Conservation (phyloP, 805 yeast genomes). For the Torulaspora maleeae region DNA sequence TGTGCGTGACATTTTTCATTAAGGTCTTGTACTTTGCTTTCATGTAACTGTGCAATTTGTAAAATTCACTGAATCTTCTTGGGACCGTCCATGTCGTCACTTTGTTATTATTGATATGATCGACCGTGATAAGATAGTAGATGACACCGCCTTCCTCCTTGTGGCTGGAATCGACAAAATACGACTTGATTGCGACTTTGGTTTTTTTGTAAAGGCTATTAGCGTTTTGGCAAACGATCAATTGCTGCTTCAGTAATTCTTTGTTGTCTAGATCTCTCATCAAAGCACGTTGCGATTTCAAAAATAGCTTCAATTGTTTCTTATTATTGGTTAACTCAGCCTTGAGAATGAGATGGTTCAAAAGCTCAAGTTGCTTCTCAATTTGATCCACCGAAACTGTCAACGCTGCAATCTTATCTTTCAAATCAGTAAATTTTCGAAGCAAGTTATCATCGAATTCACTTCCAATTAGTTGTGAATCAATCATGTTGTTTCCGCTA, state of each 20-base stretch:
- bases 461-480: conserved; percentile 21
- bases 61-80: conserved; percentile 80
- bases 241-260: conserved; percentile 73
- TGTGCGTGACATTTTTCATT: conserved; percentile 48
- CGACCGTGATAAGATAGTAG: conserved; percentile 73
- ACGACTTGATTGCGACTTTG: conserved; percentile 44
- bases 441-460: not conserved
- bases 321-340: conserved; percentile 81
- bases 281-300: conserved; percentile 61
- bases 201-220: conserved; percentile 70
- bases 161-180: conserved; percentile 42
- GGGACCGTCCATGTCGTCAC: conserved; percentile 89
- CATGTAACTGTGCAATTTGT: conserved; percentile 61
- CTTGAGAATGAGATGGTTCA: conserved; percentile 65
- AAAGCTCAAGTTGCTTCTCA: conserved; percentile 55
- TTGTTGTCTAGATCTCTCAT: conserved; percentile 68
- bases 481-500: conserved; percentile 21
- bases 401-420: conserved; percentile 62
- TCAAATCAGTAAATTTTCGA: conserved; percentile 33
- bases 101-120: conserved; percentile 46
- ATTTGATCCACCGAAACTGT: conserved; percentile 53
- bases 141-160: conserved; percentile 57
- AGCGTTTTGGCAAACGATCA: conserved; percentile 75
- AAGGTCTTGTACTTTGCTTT: conserved; percentile 44
- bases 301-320: conserved; percentile 61